Evolutionary conservation across 106 monocot genomes (phyloP).

Genomic region (Platanthera guangdongensis): DNA sequence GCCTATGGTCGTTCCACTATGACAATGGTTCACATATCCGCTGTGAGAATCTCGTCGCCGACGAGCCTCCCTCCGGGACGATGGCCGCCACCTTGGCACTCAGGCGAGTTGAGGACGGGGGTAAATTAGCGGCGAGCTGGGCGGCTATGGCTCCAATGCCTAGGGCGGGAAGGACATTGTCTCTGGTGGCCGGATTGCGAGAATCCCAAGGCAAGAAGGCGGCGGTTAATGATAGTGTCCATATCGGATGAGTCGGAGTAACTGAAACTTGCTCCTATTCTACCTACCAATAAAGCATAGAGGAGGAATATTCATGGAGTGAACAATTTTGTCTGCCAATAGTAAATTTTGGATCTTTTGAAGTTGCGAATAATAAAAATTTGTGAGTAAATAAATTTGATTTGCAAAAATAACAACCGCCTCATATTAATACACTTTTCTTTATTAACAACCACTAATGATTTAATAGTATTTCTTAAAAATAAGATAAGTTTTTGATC

Average conservation of each 20-base stretch:
- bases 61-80: slow-evolving; percentile 12
- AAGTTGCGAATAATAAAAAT: too few species aligned
- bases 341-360: too few species aligned
- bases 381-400: too few species aligned
- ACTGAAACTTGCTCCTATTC: too few species aligned
- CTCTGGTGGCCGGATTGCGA: slow-evolving; percentile 57
- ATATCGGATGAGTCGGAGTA: too few species aligned
- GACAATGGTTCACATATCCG: slow-evolving; percentile 55
- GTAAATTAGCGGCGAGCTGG: slow-evolving; percentile 54
- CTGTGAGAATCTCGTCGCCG: slow-evolving; percentile 30
- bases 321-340: too few species aligned
- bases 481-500: too few species aligned
- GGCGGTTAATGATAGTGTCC: slow-evolving; percentile 36
- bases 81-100: slow-evolving; percentile 29
- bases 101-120: slow-evolving; percentile 33
- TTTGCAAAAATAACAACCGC: too few species aligned
- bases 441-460: too few species aligned
- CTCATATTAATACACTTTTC: too few species aligned
- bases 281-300: too few species aligned
- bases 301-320: rapidly evolving
- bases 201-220: slow-evolving; percentile 42
- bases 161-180: slow-evolving; percentile 64
- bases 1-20: slow-evolving; percentile 82
- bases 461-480: too few species aligned
- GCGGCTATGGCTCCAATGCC: slow-evolving; percentile 69